A percentile compares a stretch with the other conserved stretches of the same genome.
These are phyloP conservation scores for Backusella psychrophila DNA, from an alignment of 192 early-diverging fungal species.

Conservation along the genomic window DNA sequence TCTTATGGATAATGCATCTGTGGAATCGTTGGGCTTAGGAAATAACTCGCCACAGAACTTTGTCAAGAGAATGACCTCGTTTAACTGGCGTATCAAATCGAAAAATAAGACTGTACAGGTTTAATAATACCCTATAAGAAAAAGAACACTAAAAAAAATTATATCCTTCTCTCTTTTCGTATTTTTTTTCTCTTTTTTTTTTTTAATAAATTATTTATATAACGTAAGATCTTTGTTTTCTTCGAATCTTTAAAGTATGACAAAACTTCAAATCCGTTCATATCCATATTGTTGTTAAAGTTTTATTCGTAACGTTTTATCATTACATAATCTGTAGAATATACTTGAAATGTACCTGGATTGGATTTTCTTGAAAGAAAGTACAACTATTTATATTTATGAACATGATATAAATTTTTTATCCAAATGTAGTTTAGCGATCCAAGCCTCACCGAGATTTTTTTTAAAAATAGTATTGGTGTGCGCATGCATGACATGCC, in stretches of 20 bases:
- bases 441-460: neutral
- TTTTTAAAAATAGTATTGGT: neutral
- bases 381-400: neutral
- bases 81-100: constrained; percentile 14
- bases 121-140: neutral
- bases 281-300: neutral
- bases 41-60: neutral
- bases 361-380: neutral
- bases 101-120: neutral
- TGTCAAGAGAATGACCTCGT: constrained; percentile 14
- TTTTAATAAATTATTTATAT: neutral
- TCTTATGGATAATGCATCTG: neutral
- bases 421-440: neutral
- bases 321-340: too few species aligned
- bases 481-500: neutral
- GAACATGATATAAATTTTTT: neutral
- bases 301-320: neutral
- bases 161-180: neutral
- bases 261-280: neutral
- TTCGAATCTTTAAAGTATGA: neutral
- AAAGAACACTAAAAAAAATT: neutral
- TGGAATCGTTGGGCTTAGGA: neutral
- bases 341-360: too few species aligned
- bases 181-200: neutral
- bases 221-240: neutral